phyloP scores from a whole-genome alignment of 2,329 filamentous ascomycete genomes.

The Lecanicillium sp. region DNA sequence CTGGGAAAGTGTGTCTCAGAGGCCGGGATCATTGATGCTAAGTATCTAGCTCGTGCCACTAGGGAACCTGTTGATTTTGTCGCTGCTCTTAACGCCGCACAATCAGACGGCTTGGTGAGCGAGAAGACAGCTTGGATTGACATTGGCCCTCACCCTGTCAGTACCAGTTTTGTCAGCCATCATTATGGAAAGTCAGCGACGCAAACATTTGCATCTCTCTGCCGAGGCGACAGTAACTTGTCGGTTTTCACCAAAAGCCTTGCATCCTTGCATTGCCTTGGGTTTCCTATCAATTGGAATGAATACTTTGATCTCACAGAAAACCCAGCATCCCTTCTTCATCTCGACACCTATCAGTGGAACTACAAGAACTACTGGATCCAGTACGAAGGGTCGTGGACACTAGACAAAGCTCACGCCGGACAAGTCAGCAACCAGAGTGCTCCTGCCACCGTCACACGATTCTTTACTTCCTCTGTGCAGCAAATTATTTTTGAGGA shows the following conservation, averaged over 20 bases:
- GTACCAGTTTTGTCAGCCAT: slow-evolving; percentile 53
- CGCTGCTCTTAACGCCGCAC: slow-evolving; percentile 47
- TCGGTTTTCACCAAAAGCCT: slow-evolving; percentile 46
- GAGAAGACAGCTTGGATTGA: slow-evolving; percentile 61
- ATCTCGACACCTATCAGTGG: slow-evolving; percentile 61
- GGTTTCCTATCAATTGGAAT: slow-evolving; percentile 58
- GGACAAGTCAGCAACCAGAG: too few species aligned
- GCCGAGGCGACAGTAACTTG: slow-evolving; percentile 29
- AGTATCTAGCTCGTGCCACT: slow-evolving; percentile 41
- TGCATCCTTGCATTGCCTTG: slow-evolving; percentile 47
- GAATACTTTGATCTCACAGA: slow-evolving; percentile 51
- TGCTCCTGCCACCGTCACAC: too few species aligned
- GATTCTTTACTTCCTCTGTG: too few species aligned
- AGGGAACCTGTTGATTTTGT: slow-evolving; percentile 59
- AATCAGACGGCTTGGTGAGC: slow-evolving; percentile 45
- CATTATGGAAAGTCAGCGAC: slow-evolving; percentile 37
- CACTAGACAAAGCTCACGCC: slow-evolving; percentile 47
- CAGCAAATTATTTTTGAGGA: too few species aligned
- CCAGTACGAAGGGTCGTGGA: slow-evolving; percentile 58
- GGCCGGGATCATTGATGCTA: slow-evolving; percentile 26
- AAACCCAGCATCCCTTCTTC: slow-evolving; percentile 36
- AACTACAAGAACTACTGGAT: slow-evolving; percentile 64
- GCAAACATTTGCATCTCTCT: slow-evolving; percentile 45
- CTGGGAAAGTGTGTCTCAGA: slow-evolving; percentile 44
- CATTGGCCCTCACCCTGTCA: slow-evolving; percentile 63